These are phyloP conservation scores for Lipomyces orientalis DNA, from an alignment of 805 yeast species.

Conservation along the genomic window DNA sequence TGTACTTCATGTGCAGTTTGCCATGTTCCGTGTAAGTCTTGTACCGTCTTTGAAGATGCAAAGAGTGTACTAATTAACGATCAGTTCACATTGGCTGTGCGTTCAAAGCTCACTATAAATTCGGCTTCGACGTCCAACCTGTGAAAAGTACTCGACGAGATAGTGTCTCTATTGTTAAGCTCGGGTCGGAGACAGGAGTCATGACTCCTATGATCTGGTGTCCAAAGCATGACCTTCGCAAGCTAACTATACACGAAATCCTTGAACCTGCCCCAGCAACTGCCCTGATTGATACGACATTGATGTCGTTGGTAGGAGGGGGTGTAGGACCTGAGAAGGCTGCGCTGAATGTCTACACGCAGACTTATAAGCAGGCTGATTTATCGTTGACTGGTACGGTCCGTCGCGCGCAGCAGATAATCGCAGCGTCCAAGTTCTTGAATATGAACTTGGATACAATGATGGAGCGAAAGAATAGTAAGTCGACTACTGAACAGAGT, in stretches of 20 bases:
- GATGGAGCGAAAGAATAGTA: not conserved
- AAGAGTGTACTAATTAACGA: not conserved
- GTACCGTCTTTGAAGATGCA: not conserved
- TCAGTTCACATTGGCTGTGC: constrained; percentile 66
- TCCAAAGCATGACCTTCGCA: constrained; percentile 39
- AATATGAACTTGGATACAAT: not conserved
- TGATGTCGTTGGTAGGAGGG: constrained; percentile 9
- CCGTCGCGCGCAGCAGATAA: constrained; percentile 26
- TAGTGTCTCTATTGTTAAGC: constrained; percentile 34
- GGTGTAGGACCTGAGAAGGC: constrained; percentile 34
- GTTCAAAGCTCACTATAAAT: constrained; percentile 50
- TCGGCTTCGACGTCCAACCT: constrained; percentile 59
- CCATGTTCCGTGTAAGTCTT: constrained; percentile 38
- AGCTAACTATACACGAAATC: constrained; percentile 36
- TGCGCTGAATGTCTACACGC: constrained; percentile 44
- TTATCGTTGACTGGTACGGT: constrained; percentile 30
- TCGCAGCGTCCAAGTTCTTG: constrained; percentile 17
- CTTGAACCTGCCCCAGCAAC: constrained; percentile 28
- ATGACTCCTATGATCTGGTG: constrained; percentile 45
- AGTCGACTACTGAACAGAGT: not conserved
- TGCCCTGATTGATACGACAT: constrained; percentile 3
- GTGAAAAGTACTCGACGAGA: constrained; percentile 41
- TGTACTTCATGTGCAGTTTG: constrained; percentile 57
- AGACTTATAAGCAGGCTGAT: constrained; percentile 41
- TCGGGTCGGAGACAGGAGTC: constrained; percentile 38